Evolutionary conservation across 331 rosid species (phyloP), one percentile per base, ranked within the genome.

Genomic region (Spiraea crenata): DNA sequence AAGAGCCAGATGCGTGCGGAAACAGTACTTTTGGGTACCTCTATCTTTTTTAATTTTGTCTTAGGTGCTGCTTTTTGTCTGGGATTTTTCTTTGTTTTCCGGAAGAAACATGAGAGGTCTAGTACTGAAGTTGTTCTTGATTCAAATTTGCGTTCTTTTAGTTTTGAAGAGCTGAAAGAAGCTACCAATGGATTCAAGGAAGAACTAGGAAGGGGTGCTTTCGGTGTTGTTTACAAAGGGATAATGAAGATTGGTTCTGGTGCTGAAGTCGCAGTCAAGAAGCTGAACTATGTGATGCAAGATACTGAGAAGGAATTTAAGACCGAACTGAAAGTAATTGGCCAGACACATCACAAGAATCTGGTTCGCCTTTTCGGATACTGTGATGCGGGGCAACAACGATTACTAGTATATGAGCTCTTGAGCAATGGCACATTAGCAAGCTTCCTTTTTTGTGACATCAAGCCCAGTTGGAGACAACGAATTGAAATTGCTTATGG

Each of bases 111-210:
- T 14, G 65, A 7, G 16, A 59, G 31, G 17, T 7, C 25, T 59
- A 59, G 19, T 63, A 56, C 4, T 7, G 46, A 60, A 12, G 12
- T 3, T 7, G 78, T 17, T 66, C 34, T 77, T 17, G 85, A 77
- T 17, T 25, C 63, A 45, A 86, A 79, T 72, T 49, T 86, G 77
- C 74, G 75, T 7, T 37, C 80, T 57, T 86, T 82, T 68, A 74
- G 82, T 16, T 89, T 86, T 41, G 46, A 81, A 71, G 84, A 86
- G 59, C 89, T 89, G 11, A 59, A 59, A 44, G 81, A 84, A 58
- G 91, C 88, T 4, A 89, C 75, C 5, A 39, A 25, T 47, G 75
- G 49, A 16, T 71, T 71, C 25, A 4, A 1, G 1, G 75, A 71
- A 47, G 40, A 57, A 35, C 19, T 72, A 17, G 76, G 69, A 4